Evolutionary conservation across 1,284 basidiomycete genomes (phyloP).

Genomic region (Sphagnurus paluster): DNA sequence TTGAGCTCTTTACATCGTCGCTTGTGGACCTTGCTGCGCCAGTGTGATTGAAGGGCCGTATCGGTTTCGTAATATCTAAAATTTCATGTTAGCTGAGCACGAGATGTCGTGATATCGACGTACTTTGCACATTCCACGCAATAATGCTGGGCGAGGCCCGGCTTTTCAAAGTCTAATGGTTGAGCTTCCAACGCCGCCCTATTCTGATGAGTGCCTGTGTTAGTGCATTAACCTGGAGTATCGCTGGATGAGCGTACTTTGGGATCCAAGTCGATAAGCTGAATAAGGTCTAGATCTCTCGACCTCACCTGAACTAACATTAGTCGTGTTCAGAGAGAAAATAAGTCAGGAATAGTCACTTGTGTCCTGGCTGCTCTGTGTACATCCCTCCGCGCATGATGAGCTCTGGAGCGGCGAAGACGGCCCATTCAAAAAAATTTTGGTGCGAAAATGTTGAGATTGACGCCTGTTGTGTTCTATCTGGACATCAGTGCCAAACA

Average conservation of each 20-base stretch:
- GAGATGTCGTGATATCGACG: constrained; percentile 26
- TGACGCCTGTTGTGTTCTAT: background rate
- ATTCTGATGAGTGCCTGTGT: constrained; percentile 43
- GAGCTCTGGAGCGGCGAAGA: constrained; percentile 69
- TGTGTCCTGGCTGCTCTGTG: constrained; percentile 71
- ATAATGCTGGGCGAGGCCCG: constrained; percentile 91
- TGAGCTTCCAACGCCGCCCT: constrained; percentile 80
- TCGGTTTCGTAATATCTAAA: constrained; percentile 84
- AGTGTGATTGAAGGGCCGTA: constrained; percentile 75
- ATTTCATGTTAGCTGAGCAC: background rate
- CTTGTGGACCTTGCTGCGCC: constrained; percentile 83
- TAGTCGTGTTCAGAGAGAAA: constrained; percentile 1
- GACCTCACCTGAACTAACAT: constrained; percentile 57
- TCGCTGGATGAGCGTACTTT: constrained; percentile 46
- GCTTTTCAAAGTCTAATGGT: constrained; percentile 81
- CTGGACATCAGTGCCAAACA: background rate
- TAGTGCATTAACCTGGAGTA: background rate
- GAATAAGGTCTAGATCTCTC: constrained; percentile 88
- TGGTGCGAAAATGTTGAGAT: background rate
- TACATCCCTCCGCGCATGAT: constrained; percentile 72
- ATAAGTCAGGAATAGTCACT: constrained; percentile 39
- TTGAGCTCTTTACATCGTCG: constrained; percentile 77
- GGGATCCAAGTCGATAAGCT: constrained; percentile 83
- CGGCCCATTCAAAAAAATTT: constrained; percentile 68
- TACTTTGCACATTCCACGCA: constrained; percentile 92